Percentiles rank a stretch among this genome's conserved stretches.
These are phyloP conservation scores for Cordyceps militaris DNA, from an alignment of 2,329 filamentous ascomycete species.

Conservation along the genomic window DNA sequence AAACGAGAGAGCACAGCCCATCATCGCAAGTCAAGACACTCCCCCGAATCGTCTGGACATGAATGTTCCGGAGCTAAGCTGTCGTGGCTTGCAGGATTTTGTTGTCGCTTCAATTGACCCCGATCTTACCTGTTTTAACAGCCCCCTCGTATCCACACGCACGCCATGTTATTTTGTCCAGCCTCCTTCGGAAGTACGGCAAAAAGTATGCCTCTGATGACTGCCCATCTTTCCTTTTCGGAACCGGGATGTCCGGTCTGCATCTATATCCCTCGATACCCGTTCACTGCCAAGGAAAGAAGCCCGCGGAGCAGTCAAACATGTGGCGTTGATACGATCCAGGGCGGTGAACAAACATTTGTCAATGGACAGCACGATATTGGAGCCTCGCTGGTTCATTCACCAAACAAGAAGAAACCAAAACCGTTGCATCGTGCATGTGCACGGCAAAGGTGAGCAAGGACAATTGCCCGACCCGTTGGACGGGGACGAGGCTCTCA, in stretches of 20 bases:
- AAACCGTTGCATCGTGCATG: not conserved
- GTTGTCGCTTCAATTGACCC: not conserved
- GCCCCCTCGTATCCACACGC: not conserved
- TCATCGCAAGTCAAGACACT: not conserved
- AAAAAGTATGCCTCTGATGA: constrained; percentile 7
- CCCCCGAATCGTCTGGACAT: not conserved
- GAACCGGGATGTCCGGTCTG: not conserved
- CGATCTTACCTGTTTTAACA: not conserved
- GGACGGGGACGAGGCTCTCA: not conserved
- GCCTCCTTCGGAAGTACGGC: constrained; percentile 2
- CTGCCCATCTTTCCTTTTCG: not conserved
- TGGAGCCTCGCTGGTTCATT: not conserved
- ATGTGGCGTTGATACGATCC: not conserved
- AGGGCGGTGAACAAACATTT: not conserved
- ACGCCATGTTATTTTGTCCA: not conserved
- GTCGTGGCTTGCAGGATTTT: not conserved
- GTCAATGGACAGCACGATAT: not conserved
- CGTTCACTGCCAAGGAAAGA: not conserved
- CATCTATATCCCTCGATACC: not conserved
- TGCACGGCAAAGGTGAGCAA: not conserved
- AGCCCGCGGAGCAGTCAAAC: not conserved
- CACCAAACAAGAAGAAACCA: not conserved
- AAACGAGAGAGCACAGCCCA: not conserved
- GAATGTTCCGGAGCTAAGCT: no score
- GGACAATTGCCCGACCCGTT: not conserved